A percentile compares a stretch with the other conserved stretches of the same genome.
Conservation (phyloP, 2,329 filamentous ascomycete genomes). For the Eutypella sp. region DNA sequence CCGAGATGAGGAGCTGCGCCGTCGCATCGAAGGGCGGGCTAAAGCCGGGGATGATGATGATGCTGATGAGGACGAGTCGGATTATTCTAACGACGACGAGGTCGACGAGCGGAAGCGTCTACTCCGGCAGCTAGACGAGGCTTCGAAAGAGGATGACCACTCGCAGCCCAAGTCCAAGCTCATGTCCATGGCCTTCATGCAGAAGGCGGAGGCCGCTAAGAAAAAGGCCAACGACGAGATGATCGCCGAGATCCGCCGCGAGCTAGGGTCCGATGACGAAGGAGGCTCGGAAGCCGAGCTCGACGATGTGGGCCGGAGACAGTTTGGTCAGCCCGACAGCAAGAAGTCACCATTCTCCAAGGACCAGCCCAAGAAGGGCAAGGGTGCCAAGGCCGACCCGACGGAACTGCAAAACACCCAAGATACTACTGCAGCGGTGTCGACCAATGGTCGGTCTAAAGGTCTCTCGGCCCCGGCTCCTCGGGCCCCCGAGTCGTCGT, state of each 20-base stretch:
- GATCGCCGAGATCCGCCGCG: conserved; percentile 62
- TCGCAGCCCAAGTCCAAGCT: conserved; percentile 60
- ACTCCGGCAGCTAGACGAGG: conserved; percentile 42
- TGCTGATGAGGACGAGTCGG: conserved; percentile 44
- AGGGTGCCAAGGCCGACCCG: conserved; percentile 27
- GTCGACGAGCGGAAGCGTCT: conserved; percentile 43
- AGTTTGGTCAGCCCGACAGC: conserved; percentile 52
- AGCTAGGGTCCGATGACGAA: conserved; percentile 61
- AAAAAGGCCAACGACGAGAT: conserved; percentile 79
- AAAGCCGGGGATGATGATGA: conserved; percentile 27
- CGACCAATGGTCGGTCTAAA: conserved; percentile 16
- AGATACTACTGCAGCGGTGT: conserved; percentile 25
- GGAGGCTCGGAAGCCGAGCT: conserved; percentile 46
- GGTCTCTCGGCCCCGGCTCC: conserved; percentile 14
- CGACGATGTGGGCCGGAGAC: conserved; percentile 62
- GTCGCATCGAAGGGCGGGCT: conserved; percentile 68
- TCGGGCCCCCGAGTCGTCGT: conserved; percentile 14
- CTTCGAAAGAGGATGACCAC: conserved; percentile 42
- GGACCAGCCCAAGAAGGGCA: conserved; percentile 27
- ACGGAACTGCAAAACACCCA: conserved; percentile 38
- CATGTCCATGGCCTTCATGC: conserved; percentile 90
- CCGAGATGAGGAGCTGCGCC: conserved; percentile 75
- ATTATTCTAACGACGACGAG: conserved; percentile 53
- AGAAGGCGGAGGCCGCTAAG: conserved; percentile 72
- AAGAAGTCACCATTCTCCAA: conserved; percentile 20